These are phyloP conservation scores for Haplographium delicatum DNA, from an alignment of 495 filamentous ascomycete species.

Conservation along the genomic window DNA sequence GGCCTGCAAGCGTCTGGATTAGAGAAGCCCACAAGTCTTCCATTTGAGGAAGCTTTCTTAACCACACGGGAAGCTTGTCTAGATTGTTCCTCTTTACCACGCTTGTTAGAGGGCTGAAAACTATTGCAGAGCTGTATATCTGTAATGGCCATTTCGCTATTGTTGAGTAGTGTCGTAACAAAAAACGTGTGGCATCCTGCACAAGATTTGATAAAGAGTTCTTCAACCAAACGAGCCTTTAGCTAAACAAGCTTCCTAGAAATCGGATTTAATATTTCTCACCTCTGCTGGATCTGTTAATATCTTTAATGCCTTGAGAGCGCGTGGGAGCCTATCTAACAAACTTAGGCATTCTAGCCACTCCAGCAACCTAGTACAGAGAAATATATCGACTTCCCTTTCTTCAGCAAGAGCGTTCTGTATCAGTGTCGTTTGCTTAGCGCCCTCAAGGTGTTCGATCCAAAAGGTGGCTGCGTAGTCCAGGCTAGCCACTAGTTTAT, in stretches of 20 bases:
- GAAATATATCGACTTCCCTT: slow-evolving; percentile 13
- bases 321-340: slow-evolving; percentile 19
- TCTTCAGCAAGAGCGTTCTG: slow-evolving; percentile 11
- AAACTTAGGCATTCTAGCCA: slow-evolving; percentile 30
- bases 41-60: slow-evolving; percentile 13
- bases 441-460: slow-evolving; percentile 19
- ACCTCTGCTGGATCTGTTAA: slow-evolving; percentile 10
- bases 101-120: slow-evolving; percentile 31
- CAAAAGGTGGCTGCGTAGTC: slow-evolving; percentile 23
- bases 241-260: not conserved
- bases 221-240: slow-evolving; percentile 6
- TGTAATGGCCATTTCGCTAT: slow-evolving; percentile 26
- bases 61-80: slow-evolving; percentile 14
- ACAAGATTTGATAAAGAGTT: slow-evolving; percentile 16
- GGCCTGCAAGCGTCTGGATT: slow-evolving; percentile 12
- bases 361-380: slow-evolving; percentile 23
- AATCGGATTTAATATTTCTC: slow-evolving; percentile 13
- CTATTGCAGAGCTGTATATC: slow-evolving; percentile 27
- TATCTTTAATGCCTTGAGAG: slow-evolving; percentile 12
- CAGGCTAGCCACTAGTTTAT: slow-evolving; percentile 13
- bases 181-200: slow-evolving; percentile 25
- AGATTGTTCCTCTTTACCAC: slow-evolving; percentile 18
- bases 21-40: slow-evolving; percentile 15
- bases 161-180: slow-evolving; percentile 22
- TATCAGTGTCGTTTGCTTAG: slow-evolving; percentile 8